A percentile compares a stretch with the other conserved stretches of the same genome.
Evolutionary conservation across 306 rosid genomes (phyloP).

Genomic region (Castanopsis chinensis): DNA sequence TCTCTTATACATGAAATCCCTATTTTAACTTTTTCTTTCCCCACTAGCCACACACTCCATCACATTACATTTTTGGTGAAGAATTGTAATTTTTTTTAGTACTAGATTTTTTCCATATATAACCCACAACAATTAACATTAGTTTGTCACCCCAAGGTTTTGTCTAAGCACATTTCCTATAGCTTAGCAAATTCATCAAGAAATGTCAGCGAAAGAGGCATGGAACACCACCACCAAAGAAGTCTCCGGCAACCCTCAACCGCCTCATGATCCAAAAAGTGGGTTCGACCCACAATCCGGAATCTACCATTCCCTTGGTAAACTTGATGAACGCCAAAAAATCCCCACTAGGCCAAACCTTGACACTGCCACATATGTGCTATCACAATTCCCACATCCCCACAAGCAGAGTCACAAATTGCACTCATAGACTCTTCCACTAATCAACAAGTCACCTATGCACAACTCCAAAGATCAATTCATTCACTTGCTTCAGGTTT

Average conservation of each 20-base stretch:
- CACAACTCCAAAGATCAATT: constrained; percentile 50
- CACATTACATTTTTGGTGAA: too few relatives aligned
- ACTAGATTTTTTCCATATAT: too few relatives aligned
- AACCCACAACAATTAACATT: too few relatives aligned
- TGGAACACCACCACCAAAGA: constrained; percentile 31
- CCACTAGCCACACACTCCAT: too few relatives aligned
- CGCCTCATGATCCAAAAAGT: constrained; percentile 14
- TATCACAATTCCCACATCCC: constrained; percentile 64
- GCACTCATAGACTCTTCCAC: constrained; percentile 68
- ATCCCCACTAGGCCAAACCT: constrained; percentile 51
- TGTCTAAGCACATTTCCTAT: neutral
- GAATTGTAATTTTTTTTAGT: too few relatives aligned
- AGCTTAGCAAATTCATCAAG: neutral
- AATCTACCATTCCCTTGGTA: constrained; percentile 50
- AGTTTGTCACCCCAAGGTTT: neutral
- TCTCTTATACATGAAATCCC: too few relatives aligned
- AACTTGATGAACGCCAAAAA: constrained; percentile 30
- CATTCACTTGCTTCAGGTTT: constrained; percentile 65
- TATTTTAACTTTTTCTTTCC: too few relatives aligned
- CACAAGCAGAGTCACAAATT: constrained; percentile 48
- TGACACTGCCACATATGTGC: constrained; percentile 55
- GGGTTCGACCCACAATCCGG: constrained; percentile 60
- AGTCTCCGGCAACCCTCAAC: constrained; percentile 9
- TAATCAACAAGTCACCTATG: constrained; percentile 45
- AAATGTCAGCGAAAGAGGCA: constrained; percentile 49